These are phyloP conservation scores for Hyaloraphidium curvatum DNA, from an alignment of 192 early-diverging fungal genomes.

Conservation along the genomic window DNA sequence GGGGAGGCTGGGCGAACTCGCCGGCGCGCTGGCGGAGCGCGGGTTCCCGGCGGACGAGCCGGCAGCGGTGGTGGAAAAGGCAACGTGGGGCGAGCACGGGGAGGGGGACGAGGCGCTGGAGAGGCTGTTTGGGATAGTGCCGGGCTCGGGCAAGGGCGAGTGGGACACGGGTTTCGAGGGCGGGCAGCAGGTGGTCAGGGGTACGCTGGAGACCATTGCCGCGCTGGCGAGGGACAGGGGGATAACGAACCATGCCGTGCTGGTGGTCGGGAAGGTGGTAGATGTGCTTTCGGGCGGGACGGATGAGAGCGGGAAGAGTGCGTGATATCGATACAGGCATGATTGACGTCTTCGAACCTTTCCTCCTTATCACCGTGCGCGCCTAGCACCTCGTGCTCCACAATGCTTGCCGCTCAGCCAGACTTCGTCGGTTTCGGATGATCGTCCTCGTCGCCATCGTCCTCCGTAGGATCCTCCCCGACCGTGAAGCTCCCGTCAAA, in stretches of 20 bases:
- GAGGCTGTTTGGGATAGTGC: slow-evolving; percentile 39
- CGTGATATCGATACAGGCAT: too few relatives aligned
- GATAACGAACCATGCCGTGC: slow-evolving; percentile 51
- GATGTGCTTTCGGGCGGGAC: too few relatives aligned
- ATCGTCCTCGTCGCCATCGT: too few relatives aligned
- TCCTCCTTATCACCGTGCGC: too few relatives aligned
- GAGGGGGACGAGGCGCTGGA: slow-evolving; percentile 40
- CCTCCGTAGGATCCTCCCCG: too few relatives aligned
- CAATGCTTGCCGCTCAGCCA: too few relatives aligned
- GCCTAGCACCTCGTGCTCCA: too few relatives aligned
- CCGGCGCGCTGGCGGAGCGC: slow-evolving; percentile 22
- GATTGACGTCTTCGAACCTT: too few relatives aligned
- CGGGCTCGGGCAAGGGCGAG: slow-evolving; percentile 32
- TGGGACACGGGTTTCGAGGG: too few relatives aligned
- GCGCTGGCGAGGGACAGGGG: slow-evolving; percentile 37
- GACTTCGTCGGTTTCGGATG: too few relatives aligned
- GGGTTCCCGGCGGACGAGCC: slow-evolving; percentile 48
- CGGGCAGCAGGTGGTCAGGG: slow-evolving; percentile 47
- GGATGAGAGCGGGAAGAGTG: too few relatives aligned
- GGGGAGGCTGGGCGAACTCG: slow-evolving; percentile 38
- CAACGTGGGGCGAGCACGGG: slow-evolving; percentile 53
- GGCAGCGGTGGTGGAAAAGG: slow-evolving; percentile 64
- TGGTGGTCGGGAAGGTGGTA: slow-evolving; percentile 58
- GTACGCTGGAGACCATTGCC: slow-evolving; percentile 40
- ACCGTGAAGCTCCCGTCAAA: too few relatives aligned